phyloP scores from a whole-genome alignment of 2,329 filamentous ascomycete genomes.

The Paramyrothecium sp. region DNA sequence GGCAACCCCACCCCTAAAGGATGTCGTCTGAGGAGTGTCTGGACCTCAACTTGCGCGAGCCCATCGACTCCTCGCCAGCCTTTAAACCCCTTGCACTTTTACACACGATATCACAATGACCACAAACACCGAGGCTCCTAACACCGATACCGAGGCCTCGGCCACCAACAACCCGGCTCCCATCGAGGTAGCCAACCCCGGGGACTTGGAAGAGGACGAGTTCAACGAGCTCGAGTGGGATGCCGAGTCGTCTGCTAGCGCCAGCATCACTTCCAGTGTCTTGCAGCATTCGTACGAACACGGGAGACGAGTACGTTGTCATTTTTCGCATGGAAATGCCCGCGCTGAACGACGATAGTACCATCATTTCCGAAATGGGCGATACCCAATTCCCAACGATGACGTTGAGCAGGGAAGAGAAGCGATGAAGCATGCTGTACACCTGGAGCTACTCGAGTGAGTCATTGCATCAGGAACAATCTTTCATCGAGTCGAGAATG shows the following conservation, averaged over 20 bases:
- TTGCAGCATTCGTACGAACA: conserved; percentile 20
- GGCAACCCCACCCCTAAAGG: not conserved
- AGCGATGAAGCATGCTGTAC: conserved; percentile 28
- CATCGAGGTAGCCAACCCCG: not conserved
- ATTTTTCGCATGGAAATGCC: not conserved
- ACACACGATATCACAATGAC: not conserved
- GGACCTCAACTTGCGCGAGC: too few relatives aligned
- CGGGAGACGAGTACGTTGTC: conserved; percentile 14
- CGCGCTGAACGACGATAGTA: conserved; percentile 11
- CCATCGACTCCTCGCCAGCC: too few relatives aligned
- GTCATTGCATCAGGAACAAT: not conserved
- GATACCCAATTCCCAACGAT: conserved; percentile 22
- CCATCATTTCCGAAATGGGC: conserved; percentile 3
- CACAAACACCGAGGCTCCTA: too few relatives aligned
- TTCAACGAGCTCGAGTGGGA: conserved; percentile 18
- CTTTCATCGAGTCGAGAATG: rapidly evolving
- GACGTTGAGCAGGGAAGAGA: conserved; percentile 22
- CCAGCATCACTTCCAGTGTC: conserved; percentile 17
- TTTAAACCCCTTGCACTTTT: too few relatives aligned
- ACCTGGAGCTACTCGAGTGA: conserved; percentile 22
- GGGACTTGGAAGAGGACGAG: conserved; percentile 13
- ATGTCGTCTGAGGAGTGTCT: not conserved
- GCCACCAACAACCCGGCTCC: not conserved
- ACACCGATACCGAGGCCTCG: too few relatives aligned
- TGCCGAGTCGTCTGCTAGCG: conserved; percentile 11